phyloP scores from a whole-genome alignment of 495 filamentous ascomycete species.

The Chaetomium tenue region DNA sequence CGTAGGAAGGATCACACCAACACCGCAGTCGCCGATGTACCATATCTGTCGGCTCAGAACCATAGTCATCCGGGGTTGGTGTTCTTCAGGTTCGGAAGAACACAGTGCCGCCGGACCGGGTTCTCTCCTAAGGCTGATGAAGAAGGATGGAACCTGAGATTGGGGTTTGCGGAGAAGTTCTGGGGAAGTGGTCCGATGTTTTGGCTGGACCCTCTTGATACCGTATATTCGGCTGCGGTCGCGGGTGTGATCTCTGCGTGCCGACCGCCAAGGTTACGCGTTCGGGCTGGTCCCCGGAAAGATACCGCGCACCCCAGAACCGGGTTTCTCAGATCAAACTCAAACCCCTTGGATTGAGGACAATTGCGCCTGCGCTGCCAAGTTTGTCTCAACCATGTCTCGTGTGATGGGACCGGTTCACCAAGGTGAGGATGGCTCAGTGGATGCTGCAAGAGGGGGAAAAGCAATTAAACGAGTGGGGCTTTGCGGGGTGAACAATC shows the following conservation, averaged over 20 bases:
- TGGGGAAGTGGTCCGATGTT: background rate
- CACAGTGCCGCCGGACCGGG: background rate
- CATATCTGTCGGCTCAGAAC: slow-evolving; percentile 18
- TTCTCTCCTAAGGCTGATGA: background rate
- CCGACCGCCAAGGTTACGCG: background rate
- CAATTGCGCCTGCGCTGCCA: background rate
- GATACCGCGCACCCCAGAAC: background rate
- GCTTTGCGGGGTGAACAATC: slow-evolving; percentile 25
- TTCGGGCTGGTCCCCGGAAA: background rate
- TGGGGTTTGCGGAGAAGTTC: slow-evolving; percentile 8
- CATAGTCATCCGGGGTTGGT: slow-evolving; percentile 1
- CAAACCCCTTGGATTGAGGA: background rate
- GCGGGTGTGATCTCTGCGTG: background rate
- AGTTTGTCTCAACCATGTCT: too few relatives aligned
- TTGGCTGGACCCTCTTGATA: background rate
- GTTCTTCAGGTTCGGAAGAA: slow-evolving; percentile 2
- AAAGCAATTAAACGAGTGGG: slow-evolving; percentile 16
- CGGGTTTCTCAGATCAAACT: background rate
- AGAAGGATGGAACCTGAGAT: background rate
- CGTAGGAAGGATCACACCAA: slow-evolving; percentile 5
- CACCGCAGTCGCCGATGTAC: slow-evolving; percentile 5
- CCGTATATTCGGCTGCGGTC: background rate
- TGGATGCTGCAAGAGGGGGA: background rate
- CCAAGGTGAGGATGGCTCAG: background rate
- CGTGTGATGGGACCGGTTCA: background rate